Conservation (phyloP, 306 rosid genomes). For the Quercus berberidifolia region DNA sequence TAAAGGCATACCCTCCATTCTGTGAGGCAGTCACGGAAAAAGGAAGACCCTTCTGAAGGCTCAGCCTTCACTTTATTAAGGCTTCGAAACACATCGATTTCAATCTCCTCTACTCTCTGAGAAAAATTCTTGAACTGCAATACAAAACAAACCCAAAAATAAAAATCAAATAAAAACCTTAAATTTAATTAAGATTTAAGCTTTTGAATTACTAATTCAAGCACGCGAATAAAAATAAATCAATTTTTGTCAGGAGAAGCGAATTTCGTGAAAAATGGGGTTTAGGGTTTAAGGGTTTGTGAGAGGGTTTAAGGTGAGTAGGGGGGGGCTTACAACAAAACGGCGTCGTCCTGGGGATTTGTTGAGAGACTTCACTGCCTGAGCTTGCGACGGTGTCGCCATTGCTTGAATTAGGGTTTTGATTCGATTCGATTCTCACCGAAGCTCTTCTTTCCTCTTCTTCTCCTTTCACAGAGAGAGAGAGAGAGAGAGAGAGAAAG, state of each 20-base stretch:
- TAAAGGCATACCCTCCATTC: constrained; percentile 77
- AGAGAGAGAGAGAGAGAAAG: not conserved
- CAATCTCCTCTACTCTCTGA: constrained; percentile 65
- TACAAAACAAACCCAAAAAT: not conserved
- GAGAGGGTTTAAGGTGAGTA: not conserved
- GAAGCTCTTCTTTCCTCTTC: not conserved
- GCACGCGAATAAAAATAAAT: not conserved
- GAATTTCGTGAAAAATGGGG: not conserved
- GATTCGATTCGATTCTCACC: not conserved
- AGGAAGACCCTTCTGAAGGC: constrained; percentile 81
- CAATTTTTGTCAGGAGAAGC: not conserved
- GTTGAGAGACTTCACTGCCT: constrained; percentile 90
- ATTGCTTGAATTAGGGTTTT: constrained; percentile 14
- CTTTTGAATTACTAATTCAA: not conserved
- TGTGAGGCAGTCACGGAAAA: constrained; percentile 75
- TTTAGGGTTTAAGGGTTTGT: constrained; percentile 28
- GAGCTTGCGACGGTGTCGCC: constrained; percentile 69
- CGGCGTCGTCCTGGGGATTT: constrained; percentile 71
- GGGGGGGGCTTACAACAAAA: constrained; percentile 49
- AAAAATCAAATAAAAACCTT: not conserved
- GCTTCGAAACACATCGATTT: constrained; percentile 66
- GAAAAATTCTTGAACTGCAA: constrained; percentile 66
- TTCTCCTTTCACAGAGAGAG: not conserved
- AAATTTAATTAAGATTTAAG: too few species aligned
- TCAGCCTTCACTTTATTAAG: constrained; percentile 60